Base-by-base conservation (phyloP, 257 asterid genomes). In the Scutellaria barbata region DNA sequence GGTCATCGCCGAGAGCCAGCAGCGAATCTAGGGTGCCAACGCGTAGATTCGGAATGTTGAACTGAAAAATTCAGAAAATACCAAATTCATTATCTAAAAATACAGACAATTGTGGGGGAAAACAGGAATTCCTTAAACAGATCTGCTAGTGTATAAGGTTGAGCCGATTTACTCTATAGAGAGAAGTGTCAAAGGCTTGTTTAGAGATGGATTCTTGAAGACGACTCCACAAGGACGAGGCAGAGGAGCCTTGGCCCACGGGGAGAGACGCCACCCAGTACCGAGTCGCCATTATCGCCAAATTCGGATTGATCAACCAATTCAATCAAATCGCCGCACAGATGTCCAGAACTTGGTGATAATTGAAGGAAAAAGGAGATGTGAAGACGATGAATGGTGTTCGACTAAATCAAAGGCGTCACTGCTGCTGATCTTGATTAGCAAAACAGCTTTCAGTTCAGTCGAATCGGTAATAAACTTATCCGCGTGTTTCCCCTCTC, bases 221-320 rank as follows among this genome's bases (percentile, higher is more conserved):
- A 62, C 93, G 88, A 76, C 87, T 84, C 98, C 98, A 90, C 1
- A 82, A 70, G 43, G 96, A 73, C 12, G 92, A 84, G 14, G 90
- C 56, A 39, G 87, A 77, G 14, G 88, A 74, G 78, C 81, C 82
- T 80, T 79, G 83, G 45, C 81, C 90, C 13, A 79, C 86, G 35
- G 97, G 88, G 20, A 92, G 97, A 61, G 96, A 92, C 37, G 85
- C 96, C 78, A 86, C 88, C 98, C 98, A 92, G 69, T 92, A 90
- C 16, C 96, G 85, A 50, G 95, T 88, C 74, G 98, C 87, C 98
- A 92, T 92, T 68, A 59, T 66, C 65, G 79, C 56, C 74, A 40
- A 59, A 59, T 39, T 13, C 20, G 25, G 72, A 55, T 55, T 30
- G 78, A 65, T 35, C 50, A 46, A 58, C 16, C 45, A 40, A 67